Percentiles rank a stretch among this genome's conserved stretches.
phyloP scores from a whole-genome alignment of 2,329 filamentous ascomycete genomes.

The Exophiala sideris region DNA sequence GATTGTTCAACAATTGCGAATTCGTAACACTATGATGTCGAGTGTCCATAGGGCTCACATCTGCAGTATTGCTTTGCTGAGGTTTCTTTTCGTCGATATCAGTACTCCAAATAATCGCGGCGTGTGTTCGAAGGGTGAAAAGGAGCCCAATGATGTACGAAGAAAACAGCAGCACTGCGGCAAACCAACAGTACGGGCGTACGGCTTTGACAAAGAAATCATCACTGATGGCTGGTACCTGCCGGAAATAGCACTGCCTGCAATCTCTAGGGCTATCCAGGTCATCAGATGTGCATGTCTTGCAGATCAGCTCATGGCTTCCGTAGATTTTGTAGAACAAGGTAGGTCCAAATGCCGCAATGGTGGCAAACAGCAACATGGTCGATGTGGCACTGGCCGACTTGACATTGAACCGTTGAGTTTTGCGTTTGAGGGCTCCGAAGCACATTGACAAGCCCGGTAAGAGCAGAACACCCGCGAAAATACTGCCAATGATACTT shows the following conservation, averaged over 20 bases:
- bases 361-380: slow-evolving; percentile 94
- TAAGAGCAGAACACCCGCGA: slow-evolving; percentile 90
- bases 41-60: slow-evolving; percentile 35
- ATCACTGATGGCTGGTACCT: slow-evolving; percentile 77
- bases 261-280: slow-evolving; percentile 64
- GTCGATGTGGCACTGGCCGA: slow-evolving; percentile 96
- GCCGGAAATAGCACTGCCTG: slow-evolving; percentile 89
- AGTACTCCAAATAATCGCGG: slow-evolving; percentile 92
- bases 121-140: slow-evolving; percentile 94
- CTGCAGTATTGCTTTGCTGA: slow-evolving; percentile 45
- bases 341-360: slow-evolving; percentile 91
- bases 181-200: slow-evolving; percentile 87
- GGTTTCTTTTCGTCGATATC: slow-evolving; percentile 75
- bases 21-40: slow-evolving; percentile 34
- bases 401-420: slow-evolving; percentile 94
- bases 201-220: slow-evolving; percentile 88
- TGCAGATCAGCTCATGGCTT: slow-evolving; percentile 90
- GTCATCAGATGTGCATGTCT: slow-evolving; percentile 56
- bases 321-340: slow-evolving; percentile 99
- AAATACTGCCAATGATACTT: slow-evolving; percentile 95
- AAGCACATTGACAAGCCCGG: slow-evolving; percentile 98
- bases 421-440: slow-evolving; percentile 95
- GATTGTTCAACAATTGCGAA: slow-evolving; percentile 29
- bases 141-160: slow-evolving; percentile 91
- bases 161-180: slow-evolving; percentile 78